Evolutionary conservation across 352 stramenopile genomes (phyloP).

Genomic region (Pilasporangium apinafurcum): DNA sequence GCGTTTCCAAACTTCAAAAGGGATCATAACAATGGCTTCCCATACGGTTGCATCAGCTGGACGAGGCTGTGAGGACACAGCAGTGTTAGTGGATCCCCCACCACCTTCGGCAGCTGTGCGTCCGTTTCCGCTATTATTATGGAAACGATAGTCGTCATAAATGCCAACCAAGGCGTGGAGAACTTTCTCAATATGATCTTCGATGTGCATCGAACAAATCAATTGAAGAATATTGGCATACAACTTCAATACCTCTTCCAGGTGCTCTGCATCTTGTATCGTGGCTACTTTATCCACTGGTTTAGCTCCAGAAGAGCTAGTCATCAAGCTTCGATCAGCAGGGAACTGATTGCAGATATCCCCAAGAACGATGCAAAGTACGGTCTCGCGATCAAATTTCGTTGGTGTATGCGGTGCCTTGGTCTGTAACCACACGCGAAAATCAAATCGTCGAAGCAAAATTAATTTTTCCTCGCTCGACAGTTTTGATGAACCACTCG

Average conservation of each 20-base stretch:
- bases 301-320: constrained; percentile 1
- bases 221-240: constrained; percentile 68
- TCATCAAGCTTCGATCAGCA: constrained; percentile 27
- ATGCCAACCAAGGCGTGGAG: constrained; percentile 73
- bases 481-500: constrained; percentile 56
- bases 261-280: constrained; percentile 9
- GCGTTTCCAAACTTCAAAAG: constrained; percentile 34
- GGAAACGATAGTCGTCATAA: constrained; percentile 77
- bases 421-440: constrained; percentile 60
- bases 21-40: constrained; percentile 54
- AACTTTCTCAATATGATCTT: constrained; percentile 80
- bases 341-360: constrained; percentile 58
- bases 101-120: constrained; percentile 5
- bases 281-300: constrained; percentile 1
- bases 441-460: constrained; percentile 71
- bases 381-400: constrained; percentile 79
- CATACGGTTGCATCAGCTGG: constrained; percentile 61
- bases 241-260: constrained; percentile 56
- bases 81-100: constrained; percentile 1
- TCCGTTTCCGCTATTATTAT: constrained; percentile 12
- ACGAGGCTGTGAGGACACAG: constrained; percentile 24
- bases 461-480: constrained; percentile 67
- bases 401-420: constrained; percentile 38
- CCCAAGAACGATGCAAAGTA: constrained; percentile 69
- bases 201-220: constrained; percentile 57